These are phyloP conservation scores for Populus euphratica DNA, from an alignment of 345 rosid species.

Conservation along the genomic window DNA sequence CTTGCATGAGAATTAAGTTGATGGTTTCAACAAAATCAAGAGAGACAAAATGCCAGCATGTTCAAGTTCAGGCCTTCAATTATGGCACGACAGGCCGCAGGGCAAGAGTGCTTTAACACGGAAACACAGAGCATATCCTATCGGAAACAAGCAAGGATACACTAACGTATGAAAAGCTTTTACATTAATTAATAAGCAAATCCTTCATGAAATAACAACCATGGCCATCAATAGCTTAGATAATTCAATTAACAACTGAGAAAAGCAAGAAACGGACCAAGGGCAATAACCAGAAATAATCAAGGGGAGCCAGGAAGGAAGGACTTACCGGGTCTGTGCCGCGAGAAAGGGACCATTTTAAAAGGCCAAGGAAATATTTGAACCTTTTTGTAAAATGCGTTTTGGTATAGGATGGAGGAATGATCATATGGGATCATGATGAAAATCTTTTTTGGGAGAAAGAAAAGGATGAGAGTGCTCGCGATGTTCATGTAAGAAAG, in stretches of 20 bases:
- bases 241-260: background rate
- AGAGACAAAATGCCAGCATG: background rate
- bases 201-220: background rate
- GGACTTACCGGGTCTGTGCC: background rate
- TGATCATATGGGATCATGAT: background rate
- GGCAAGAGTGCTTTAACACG: background rate
- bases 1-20: background rate
- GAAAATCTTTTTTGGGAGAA: background rate
- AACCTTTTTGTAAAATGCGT: background rate
- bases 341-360: background rate
- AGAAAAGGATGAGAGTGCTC: background rate
- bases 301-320: background rate
- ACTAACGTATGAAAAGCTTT: too few relatives aligned
- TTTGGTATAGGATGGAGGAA: background rate
- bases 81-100: background rate
- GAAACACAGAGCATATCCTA: background rate
- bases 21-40: background rate
- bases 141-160: too few relatives aligned
- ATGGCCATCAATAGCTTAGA: background rate
- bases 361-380: background rate
- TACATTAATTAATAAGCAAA: background rate
- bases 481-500: background rate
- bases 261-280: background rate
- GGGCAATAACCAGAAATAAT: background rate
- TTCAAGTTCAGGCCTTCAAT: background rate